Base-by-base conservation (phyloP, 345 rosid genomes). In the Lepidium aucheri region DNA sequence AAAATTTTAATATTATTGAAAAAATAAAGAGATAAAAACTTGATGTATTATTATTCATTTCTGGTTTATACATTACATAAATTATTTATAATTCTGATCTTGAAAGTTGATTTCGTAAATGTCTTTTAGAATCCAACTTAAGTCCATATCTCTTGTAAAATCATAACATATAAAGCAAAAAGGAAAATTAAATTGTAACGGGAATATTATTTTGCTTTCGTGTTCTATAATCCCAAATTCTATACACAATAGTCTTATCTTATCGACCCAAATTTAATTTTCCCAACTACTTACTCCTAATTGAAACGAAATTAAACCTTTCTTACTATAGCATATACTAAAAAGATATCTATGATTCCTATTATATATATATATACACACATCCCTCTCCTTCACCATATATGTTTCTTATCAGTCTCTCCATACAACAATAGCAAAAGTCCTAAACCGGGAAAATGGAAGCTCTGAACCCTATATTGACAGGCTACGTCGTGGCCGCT, bases 271-370 rank as follows among this genome's bases (percentile, higher is more conserved):
- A 53, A 40, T 52, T 54, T 17, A 65, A 61, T 30, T 59, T 67
- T 88, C 95, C 71, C 59, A 90, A 82, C 97, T 53, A 83, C 90
- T 83, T 65, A 53, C 77, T 83, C 91, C 97, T 84, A 84, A 66
- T 57, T 34, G 45, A 22, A 56, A 47, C 36, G 22, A 58, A 65
- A 49, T 57, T 20, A 16, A 72, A 71, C 18, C 65, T 65, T 76
- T 71, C 75, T 72, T 61, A 45, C 65, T 68, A 73, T 52, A 43
- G 69, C 67, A 18, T 62, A 12, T 34, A 4, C 34, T 49, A 24
- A 11, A 43, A 51, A 52, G 20, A 24, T 65, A 52, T 24, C 12
- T 56, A 22, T 51, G 53, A 11, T 60, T 66, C 53, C 15, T 5
- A 43, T 42, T 56, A 13, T 22, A 73, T 50, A 38, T 65, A 38